phyloP scores from a whole-genome alignment of 2,329 filamentous ascomycete species.

The Massarina eburnea region DNA sequence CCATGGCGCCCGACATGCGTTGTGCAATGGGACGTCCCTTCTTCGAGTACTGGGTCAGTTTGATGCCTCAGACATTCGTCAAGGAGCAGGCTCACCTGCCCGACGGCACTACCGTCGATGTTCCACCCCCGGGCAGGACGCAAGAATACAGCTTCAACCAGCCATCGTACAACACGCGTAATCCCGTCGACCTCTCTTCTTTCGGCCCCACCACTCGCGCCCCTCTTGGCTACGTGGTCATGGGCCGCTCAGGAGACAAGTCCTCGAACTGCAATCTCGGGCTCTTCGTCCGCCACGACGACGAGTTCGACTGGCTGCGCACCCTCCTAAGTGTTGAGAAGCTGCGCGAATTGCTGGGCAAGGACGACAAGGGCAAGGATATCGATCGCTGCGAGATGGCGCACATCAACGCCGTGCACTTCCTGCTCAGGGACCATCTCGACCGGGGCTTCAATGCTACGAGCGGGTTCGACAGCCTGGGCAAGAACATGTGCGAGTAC shows the following conservation, averaged over 20 bases:
- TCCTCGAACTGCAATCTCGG: slow-evolving; percentile 48
- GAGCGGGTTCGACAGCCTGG: slow-evolving; percentile 20
- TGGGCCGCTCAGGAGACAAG: slow-evolving; percentile 47
- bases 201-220: slow-evolving; percentile 32
- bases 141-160: slow-evolving; percentile 18
- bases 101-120: slow-evolving; percentile 15
- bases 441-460: slow-evolving; percentile 24
- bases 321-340: slow-evolving; percentile 44
- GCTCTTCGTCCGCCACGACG: slow-evolving; percentile 41
- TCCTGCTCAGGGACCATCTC: slow-evolving; percentile 23
- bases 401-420: slow-evolving; percentile 24
- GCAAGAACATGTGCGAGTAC: slow-evolving; percentile 26
- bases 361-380: slow-evolving; percentile 48
- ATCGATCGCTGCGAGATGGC: slow-evolving; percentile 34
- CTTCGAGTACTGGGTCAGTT: slow-evolving; percentile 24
- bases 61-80: slow-evolving; percentile 18
- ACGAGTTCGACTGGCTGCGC: slow-evolving; percentile 49
- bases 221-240: slow-evolving; percentile 44
- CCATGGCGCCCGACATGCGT: slow-evolving; percentile 25
- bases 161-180: slow-evolving; percentile 13
- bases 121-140: slow-evolving; percentile 14
- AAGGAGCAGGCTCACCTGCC: slow-evolving; percentile 18
- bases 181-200: slow-evolving; percentile 20
- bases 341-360: slow-evolving; percentile 41
- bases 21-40: slow-evolving; percentile 22